These are phyloP conservation scores for Camellia granthamiana DNA, from an alignment of 148 eudicot genomes.

Conservation along the genomic window DNA sequence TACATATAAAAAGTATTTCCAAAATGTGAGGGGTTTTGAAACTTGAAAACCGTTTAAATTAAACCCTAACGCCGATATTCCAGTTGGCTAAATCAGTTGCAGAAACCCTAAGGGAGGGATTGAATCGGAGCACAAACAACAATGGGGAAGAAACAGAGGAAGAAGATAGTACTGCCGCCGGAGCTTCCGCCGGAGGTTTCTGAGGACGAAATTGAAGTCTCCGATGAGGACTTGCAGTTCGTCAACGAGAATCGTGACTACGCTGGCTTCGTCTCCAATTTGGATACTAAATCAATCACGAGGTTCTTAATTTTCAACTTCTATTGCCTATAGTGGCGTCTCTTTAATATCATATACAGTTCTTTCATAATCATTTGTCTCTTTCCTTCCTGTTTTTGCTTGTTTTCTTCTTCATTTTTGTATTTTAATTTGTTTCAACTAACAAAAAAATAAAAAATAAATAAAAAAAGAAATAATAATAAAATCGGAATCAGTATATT, in stretches of 20 bases:
- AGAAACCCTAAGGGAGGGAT: too few relatives aligned
- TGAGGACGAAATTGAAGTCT: constrained; percentile 66
- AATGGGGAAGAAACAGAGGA: constrained; percentile 62
- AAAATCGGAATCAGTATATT: neutral
- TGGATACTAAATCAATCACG: constrained; percentile 71
- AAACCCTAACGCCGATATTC: neutral
- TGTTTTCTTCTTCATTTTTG: neutral
- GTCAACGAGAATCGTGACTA: constrained; percentile 40
- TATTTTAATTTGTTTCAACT: neutral
- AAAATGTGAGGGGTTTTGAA: too few relatives aligned
- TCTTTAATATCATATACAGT: neutral
- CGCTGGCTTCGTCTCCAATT: constrained; percentile 53
- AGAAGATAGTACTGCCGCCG: constrained; percentile 56
- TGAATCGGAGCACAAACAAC: neutral
- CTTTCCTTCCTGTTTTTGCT: neutral
- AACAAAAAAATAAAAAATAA: neutral
- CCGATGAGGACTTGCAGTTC: constrained; percentile 73
- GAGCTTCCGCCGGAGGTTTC: constrained; percentile 79
- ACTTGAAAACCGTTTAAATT: neutral
- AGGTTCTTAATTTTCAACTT: constrained; percentile 31
- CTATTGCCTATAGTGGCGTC: neutral
- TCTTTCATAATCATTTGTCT: neutral
- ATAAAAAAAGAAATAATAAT: neutral
- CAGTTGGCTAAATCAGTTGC: neutral
- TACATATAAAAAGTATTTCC: too few relatives aligned